These are phyloP conservation scores for Fusarium oligoseptatum DNA, from an alignment of 2,329 filamentous ascomycete genomes.

Conservation along the genomic window DNA sequence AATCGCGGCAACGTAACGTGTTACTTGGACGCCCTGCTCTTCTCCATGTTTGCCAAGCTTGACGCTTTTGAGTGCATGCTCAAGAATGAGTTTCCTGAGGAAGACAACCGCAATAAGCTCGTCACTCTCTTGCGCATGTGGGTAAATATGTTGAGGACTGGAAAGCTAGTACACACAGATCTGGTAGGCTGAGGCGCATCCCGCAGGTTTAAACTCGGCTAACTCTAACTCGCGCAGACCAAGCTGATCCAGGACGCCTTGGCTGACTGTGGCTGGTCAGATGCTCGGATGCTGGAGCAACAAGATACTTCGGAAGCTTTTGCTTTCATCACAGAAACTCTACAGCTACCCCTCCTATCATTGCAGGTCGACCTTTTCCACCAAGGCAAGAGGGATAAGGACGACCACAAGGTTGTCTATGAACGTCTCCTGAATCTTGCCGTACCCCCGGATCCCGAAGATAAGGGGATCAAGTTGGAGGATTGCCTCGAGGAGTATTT, in stretches of 20 bases:
- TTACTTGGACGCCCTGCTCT: constrained; percentile 90
- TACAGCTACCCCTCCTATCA: constrained; percentile 88
- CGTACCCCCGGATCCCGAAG: constrained; percentile 81
- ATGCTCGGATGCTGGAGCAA: constrained; percentile 81
- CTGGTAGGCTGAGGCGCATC: constrained; percentile 68
- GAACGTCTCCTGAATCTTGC: constrained; percentile 92
- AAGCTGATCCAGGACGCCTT: constrained; percentile 85
- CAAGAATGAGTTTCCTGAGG: constrained; percentile 77
- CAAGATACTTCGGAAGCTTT: constrained; percentile 98
- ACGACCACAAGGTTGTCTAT: constrained; percentile 95
- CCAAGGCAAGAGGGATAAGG: constrained; percentile 84
- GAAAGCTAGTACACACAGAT: constrained; percentile 86
- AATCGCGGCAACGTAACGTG: constrained; percentile 93
- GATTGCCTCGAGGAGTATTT: constrained; percentile 95
- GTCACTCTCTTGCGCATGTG: constrained; percentile 86
- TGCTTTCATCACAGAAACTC: constrained; percentile 90
- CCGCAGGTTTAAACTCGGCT: constrained; percentile 34
- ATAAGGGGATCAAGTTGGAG: constrained; percentile 82
- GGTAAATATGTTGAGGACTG: constrained; percentile 91
- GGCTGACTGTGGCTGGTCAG: constrained; percentile 88
- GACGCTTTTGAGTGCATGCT: constrained; percentile 95
- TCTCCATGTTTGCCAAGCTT: constrained; percentile 94
- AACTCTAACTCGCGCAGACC: constrained; percentile 68
- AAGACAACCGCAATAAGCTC: constrained; percentile 78
- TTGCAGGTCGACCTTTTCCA: constrained; percentile 96